Evolutionary conservation across 192 early-diverging fungal genomes (phyloP).

Genomic region (Coemansia sp.): DNA sequence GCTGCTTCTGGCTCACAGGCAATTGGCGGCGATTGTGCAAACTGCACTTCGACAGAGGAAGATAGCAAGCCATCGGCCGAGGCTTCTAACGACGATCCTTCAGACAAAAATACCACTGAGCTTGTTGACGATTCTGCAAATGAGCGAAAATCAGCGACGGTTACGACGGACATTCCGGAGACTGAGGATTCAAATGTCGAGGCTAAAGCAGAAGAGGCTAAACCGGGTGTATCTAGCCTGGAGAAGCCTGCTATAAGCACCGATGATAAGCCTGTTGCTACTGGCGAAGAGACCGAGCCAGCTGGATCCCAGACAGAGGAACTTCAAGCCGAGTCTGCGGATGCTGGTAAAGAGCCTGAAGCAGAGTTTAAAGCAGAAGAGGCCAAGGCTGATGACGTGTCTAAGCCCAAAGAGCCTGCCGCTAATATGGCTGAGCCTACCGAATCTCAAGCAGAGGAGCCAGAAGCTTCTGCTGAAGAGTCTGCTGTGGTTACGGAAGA

Average conservation of each 20-base stretch:
- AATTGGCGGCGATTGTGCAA: background rate
- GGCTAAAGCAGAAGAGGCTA: background rate
- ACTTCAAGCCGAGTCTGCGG: too few relatives aligned
- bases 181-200: background rate
- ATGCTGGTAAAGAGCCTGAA: background rate
- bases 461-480: background rate
- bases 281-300: background rate
- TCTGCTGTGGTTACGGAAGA: background rate
- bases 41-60: background rate
- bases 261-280: background rate
- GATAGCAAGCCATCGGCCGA: background rate
- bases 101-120: background rate
- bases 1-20: background rate
- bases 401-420: too few relatives aligned
- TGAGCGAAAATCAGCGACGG: background rate
- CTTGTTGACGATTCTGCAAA: slow-evolving; percentile 1
- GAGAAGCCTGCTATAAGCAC: background rate
- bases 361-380: slow-evolving; percentile 2
- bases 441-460: background rate
- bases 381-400: too few relatives aligned
- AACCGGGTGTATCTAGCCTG: background rate
- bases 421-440: background rate
- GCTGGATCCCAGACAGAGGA: background rate
- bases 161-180: background rate
- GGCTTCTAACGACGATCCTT: background rate